These are phyloP conservation scores for Neonothopanus nambi DNA, from an alignment of 1,284 basidiomycete species.

Conservation along the genomic window DNA sequence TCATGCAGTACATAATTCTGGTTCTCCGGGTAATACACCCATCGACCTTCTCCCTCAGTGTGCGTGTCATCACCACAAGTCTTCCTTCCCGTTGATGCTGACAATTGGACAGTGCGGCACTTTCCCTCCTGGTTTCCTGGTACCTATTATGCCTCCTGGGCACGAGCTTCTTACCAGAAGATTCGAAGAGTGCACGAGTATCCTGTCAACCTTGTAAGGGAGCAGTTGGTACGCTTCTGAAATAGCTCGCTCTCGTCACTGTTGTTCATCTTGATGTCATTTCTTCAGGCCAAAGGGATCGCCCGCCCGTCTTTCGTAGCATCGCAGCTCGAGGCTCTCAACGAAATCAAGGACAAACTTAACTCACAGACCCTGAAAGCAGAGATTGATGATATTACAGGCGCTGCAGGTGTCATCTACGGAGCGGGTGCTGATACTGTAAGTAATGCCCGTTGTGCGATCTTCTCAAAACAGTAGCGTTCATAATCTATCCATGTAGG, in stretches of 20 bases:
- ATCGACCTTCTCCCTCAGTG: slow-evolving; percentile 24
- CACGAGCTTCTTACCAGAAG: neutral
- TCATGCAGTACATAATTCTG: slow-evolving; percentile 16
- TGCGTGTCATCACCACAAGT: neutral
- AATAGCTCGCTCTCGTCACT: neutral
- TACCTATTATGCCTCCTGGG: neutral
- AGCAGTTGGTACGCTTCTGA: neutral
- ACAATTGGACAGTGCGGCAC: neutral
- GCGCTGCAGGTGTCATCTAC: neutral
- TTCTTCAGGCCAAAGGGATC: neutral
- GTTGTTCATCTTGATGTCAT: neutral
- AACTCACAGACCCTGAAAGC: neutral
- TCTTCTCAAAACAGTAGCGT: neutral
- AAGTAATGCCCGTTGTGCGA: neutral
- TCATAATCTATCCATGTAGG: neutral
- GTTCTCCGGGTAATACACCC: slow-evolving; percentile 21
- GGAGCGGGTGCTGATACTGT: slow-evolving; percentile 6
- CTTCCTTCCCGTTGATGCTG: too few species aligned
- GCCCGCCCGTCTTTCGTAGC: neutral
- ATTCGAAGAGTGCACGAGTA: neutral
- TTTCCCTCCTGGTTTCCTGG: slow-evolving; percentile 9
- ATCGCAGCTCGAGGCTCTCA: neutral
- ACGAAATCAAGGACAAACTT: too few species aligned
- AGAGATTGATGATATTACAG: neutral
- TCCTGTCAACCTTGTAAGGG: neutral